Evolutionary conservation across 768 basidiomycete genomes (phyloP).

Genomic region (Cyclocybe aegerita): DNA sequence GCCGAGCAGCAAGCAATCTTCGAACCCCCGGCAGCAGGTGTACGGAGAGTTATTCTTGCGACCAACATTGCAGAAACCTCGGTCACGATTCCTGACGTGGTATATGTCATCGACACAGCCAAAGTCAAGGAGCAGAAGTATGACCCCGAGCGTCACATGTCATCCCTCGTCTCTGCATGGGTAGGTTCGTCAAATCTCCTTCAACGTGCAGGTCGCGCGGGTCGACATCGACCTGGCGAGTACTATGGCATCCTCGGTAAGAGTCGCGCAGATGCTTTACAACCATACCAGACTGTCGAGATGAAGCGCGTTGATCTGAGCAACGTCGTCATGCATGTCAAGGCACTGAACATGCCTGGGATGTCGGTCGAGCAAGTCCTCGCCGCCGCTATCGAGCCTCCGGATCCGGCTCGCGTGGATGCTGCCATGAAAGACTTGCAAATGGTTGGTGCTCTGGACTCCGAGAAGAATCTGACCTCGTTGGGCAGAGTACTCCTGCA

Average conservation of each 20-base stretch:
- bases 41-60: slow-evolving; percentile 86
- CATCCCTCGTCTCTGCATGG: slow-evolving; percentile 88
- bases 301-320: slow-evolving; percentile 91
- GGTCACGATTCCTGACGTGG: slow-evolving; percentile 92
- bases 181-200: slow-evolving; percentile 88
- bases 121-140: slow-evolving; percentile 88
- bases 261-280: slow-evolving; percentile 56
- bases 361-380: slow-evolving; percentile 88
- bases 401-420: slow-evolving; percentile 68
- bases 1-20: slow-evolving; percentile 90
- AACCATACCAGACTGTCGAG: slow-evolving; percentile 87
- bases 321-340: slow-evolving; percentile 96
- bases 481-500: slow-evolving; percentile 88
- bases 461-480: slow-evolving; percentile 73
- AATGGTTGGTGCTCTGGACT: slow-evolving; percentile 86
- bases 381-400: slow-evolving; percentile 83
- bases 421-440: slow-evolving; percentile 79
- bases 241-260: slow-evolving; percentile 84
- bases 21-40: slow-evolving; percentile 71
- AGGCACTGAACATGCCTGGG: slow-evolving; percentile 85
- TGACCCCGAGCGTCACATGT: slow-evolving; percentile 86
- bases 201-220: slow-evolving; percentile 90
- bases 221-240: slow-evolving; percentile 86
- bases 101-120: slow-evolving; percentile 90
- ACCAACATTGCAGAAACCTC: slow-evolving; percentile 97